These are phyloP conservation scores for Talaromyces albobiverticillius DNA, from an alignment of 2,329 filamentous ascomycete genomes.

Conservation along the genomic window DNA sequence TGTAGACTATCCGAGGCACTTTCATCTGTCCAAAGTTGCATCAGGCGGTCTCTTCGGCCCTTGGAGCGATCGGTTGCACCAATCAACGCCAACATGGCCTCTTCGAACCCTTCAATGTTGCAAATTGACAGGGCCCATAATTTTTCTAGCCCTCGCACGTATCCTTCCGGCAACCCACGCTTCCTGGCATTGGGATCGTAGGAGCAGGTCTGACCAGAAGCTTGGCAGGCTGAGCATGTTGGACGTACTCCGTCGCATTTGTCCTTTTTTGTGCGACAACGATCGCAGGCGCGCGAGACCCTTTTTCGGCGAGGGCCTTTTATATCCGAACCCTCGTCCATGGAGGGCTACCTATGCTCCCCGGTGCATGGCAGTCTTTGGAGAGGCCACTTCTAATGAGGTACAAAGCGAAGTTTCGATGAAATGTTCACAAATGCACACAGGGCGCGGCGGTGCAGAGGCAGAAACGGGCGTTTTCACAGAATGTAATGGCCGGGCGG, in stretches of 20 bases:
- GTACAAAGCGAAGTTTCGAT: slow-evolving; percentile 1
- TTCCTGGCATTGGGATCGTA: slow-evolving; percentile 46
- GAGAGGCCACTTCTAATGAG: neutral
- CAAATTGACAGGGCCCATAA: slow-evolving; percentile 44
- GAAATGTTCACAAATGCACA: neutral
- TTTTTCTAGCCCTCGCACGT: slow-evolving; percentile 47
- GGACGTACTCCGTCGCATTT: slow-evolving; percentile 46
- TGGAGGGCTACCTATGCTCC: slow-evolving; percentile 26
- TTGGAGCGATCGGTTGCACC: slow-evolving; percentile 33
- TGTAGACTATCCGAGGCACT: slow-evolving; percentile 41
- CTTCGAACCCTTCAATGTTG: slow-evolving; percentile 45
- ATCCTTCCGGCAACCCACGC: slow-evolving; percentile 45
- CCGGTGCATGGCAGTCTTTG: slow-evolving; percentile 25
- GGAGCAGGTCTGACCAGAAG: slow-evolving; percentile 38
- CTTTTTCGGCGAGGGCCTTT: slow-evolving; percentile 42
- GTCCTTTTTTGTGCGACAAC: slow-evolving; percentile 46
- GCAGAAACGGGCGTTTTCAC: no score
- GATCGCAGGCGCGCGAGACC: slow-evolving; percentile 45
- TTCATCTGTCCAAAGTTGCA: slow-evolving; percentile 41
- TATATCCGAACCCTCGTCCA: slow-evolving; percentile 37
- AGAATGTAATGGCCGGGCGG: no score
- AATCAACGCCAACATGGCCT: slow-evolving; percentile 37
- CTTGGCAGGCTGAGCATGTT: slow-evolving; percentile 41
- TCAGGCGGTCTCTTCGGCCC: slow-evolving; percentile 30
- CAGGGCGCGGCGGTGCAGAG: no score